Conservation (phyloP, 257 asterid genomes). For the Paulownia fortunei region DNA sequence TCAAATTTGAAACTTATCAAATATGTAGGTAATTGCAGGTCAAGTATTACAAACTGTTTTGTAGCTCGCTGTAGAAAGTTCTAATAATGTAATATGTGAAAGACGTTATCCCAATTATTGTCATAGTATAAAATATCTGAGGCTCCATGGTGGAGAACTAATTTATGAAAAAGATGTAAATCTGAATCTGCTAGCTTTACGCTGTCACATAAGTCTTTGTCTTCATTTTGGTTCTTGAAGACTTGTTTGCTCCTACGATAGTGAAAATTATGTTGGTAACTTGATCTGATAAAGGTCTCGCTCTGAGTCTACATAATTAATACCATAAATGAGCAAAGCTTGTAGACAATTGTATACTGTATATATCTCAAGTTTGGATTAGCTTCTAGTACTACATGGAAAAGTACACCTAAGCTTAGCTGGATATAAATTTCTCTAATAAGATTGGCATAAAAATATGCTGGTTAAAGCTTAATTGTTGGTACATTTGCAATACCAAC, state of each 20-base stretch:
- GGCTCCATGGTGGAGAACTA: background rate
- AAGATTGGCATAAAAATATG: background rate
- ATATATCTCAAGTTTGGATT: background rate
- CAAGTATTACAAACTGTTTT: background rate
- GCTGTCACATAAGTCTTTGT: background rate
- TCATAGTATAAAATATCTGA: background rate
- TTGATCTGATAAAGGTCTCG: background rate
- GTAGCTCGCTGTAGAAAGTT: background rate
- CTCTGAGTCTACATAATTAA: slow-evolving; percentile 1
- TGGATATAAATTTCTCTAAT: background rate
- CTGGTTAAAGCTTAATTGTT: background rate
- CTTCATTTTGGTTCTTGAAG: slow-evolving; percentile 11
- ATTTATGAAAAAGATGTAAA: background rate
- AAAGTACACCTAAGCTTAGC: background rate
- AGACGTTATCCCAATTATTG: background rate
- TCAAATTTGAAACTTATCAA: background rate
- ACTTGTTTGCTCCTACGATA: slow-evolving; percentile 3
- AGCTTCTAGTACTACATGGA: background rate
- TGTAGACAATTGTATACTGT: background rate
- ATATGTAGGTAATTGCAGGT: slow-evolving; percentile 3
- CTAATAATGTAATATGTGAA: slow-evolving; percentile 12
- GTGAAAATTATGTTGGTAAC: slow-evolving; percentile 9
- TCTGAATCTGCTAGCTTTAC: background rate
- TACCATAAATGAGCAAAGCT: background rate
- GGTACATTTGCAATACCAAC: background rate